phyloP scores from a whole-genome alignment of 2,329 filamentous ascomycete genomes.

The Didymella glomerata region DNA sequence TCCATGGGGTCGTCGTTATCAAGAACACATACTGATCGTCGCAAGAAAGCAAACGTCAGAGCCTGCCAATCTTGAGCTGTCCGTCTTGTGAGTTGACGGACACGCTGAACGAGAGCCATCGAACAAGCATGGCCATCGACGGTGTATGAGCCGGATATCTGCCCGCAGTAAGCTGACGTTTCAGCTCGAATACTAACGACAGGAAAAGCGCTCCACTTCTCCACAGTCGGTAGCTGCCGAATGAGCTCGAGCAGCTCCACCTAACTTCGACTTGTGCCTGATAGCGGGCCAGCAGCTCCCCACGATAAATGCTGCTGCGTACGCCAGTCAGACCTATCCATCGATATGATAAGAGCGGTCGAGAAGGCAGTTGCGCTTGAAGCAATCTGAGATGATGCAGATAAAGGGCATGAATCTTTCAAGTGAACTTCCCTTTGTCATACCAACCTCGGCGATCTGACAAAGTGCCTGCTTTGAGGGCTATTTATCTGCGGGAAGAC shows the following conservation, averaged over 20 bases:
- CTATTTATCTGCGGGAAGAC: background rate
- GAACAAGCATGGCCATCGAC: background rate
- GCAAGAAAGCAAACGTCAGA: background rate
- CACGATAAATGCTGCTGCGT: background rate
- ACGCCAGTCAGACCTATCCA: background rate
- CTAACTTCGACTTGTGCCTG: background rate
- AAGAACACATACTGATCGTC: background rate
- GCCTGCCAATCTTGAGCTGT: background rate
- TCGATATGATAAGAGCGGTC: background rate
- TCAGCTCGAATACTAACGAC: background rate
- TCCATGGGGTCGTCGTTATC: background rate
- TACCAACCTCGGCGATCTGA: background rate
- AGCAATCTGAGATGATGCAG: background rate
- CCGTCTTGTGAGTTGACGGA: background rate
- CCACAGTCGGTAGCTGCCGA: constrained; percentile 3
- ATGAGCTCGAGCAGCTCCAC: background rate
- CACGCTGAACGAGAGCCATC: background rate
- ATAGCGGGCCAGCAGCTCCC: background rate
- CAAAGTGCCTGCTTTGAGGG: background rate
- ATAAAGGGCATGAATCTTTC: background rate
- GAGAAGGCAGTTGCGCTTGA: background rate
- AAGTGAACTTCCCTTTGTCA: background rate
- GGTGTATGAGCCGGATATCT: background rate
- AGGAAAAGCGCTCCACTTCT: background rate
- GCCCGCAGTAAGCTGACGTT: background rate